These are phyloP conservation scores for Kwoniella sp. DNA, from an alignment of 768 basidiomycete species.

Conservation along the genomic window DNA sequence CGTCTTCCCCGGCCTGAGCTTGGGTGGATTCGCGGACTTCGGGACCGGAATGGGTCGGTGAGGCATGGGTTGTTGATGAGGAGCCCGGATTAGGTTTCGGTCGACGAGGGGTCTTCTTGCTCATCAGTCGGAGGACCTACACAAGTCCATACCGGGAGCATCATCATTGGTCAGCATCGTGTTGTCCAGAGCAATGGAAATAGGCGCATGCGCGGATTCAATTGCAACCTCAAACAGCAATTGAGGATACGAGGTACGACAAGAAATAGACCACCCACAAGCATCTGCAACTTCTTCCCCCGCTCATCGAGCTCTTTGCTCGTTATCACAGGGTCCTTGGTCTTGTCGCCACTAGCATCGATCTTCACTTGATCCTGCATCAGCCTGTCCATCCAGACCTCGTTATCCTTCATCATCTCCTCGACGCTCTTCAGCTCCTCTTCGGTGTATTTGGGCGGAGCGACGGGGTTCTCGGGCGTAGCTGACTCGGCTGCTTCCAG, in stretches of 20 bases:
- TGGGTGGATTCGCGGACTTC: not conserved
- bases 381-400: constrained; percentile 77
- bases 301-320: constrained; percentile 82
- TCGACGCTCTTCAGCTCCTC: constrained; percentile 84
- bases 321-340: constrained; percentile 74
- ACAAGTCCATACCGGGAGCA: not conserved
- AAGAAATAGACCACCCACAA: constrained; percentile 57
- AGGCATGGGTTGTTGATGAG: not conserved
- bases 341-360: constrained; percentile 63
- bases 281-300: constrained; percentile 76
- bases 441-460: constrained; percentile 77
- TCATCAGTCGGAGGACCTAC: constrained; percentile 44
- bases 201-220: too few relatives aligned
- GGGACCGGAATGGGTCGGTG: not conserved
- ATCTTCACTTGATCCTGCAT: constrained; percentile 80
- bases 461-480: constrained; percentile 55
- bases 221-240: not conserved
- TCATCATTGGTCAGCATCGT: too few relatives aligned
- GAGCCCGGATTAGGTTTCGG: constrained; percentile 24
- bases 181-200: too few relatives aligned
- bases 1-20: too few relatives aligned
- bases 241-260: too few relatives aligned
- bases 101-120: constrained; percentile 39
- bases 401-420: constrained; percentile 73
- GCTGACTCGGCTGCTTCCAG: constrained; percentile 55